Conservation (phyloP, 139 green algal species). For the Chlamydomonas incerta region DNA sequence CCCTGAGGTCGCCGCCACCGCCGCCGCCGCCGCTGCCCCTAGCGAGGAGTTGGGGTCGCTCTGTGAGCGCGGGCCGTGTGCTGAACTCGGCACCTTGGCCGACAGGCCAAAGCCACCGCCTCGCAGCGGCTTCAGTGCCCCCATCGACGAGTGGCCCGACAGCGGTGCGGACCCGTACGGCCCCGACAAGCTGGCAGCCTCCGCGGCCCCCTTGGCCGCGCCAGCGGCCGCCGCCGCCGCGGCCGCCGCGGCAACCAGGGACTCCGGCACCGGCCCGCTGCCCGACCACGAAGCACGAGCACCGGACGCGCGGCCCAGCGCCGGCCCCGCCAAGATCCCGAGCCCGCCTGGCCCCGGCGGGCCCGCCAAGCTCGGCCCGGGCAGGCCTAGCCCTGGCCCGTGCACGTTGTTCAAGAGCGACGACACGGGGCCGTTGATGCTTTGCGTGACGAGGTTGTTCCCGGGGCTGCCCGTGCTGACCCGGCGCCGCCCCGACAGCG, state of each 20-base stretch:
- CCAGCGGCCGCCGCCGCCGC: too few species aligned
- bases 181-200: too few species aligned
- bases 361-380: too few species aligned
- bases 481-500: not conserved
- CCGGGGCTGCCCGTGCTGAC: not conserved
- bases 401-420: not conserved
- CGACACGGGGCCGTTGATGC: not conserved
- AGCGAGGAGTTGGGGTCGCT: not conserved
- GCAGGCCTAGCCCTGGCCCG: not conserved
- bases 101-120: too few species aligned
- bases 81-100: too few species aligned
- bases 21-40: not conserved
- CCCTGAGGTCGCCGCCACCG: not conserved
- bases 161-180: too few species aligned
- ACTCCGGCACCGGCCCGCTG: too few species aligned
- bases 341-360: not conserved
- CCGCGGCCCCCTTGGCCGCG: too few species aligned
- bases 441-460: not conserved
- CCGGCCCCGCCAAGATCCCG: not conserved
- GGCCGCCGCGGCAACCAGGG: too few species aligned
- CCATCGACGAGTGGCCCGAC: too few species aligned
- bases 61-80: not conserved
- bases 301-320: not conserved
- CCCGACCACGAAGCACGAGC: constrained; percentile 28
- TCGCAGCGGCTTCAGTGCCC: too few species aligned